These are phyloP conservation scores for Pisolithus tinctorius DNA, from an alignment of 768 basidiomycete species.

Conservation along the genomic window DNA sequence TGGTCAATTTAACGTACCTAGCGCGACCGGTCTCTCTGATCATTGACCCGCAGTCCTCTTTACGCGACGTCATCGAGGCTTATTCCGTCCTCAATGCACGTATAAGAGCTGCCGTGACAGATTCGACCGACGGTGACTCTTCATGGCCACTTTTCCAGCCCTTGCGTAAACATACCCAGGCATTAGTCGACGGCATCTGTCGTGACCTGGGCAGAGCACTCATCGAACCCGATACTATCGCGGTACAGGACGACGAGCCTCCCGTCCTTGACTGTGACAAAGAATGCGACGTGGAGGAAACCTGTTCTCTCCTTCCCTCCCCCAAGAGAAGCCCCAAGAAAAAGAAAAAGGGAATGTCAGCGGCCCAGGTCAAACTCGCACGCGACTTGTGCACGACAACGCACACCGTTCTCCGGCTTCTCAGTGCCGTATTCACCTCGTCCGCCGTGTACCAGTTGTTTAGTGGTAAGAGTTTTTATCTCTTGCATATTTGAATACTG, in stretches of 20 bases:
- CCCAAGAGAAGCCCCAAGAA: constrained; percentile 57
- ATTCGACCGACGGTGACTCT: constrained; percentile 46
- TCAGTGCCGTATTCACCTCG: constrained; percentile 52
- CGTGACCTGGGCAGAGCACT: constrained; percentile 65
- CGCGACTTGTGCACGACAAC: constrained; percentile 71
- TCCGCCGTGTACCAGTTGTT: constrained; percentile 58
- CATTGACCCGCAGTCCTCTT: constrained; percentile 38
- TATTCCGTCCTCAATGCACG: constrained; percentile 67
- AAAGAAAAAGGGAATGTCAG: constrained; percentile 65
- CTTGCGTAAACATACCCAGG: constrained; percentile 44
- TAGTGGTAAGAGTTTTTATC: constrained; percentile 38
- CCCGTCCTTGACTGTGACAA: constrained; percentile 16
- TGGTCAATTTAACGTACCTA: constrained; percentile 58
- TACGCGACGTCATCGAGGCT: constrained; percentile 61
- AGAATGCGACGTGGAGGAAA: constrained; percentile 21
- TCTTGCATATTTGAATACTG: constrained; percentile 4
- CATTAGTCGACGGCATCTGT: constrained; percentile 52
- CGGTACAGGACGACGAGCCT: constrained; percentile 15
- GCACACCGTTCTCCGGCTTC: constrained; percentile 63
- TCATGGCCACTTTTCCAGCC: constrained; percentile 73
- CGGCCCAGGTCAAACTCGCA: constrained; percentile 71
- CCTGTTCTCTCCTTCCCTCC: constrained; percentile 47
- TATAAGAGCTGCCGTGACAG: constrained; percentile 39
- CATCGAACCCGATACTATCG: constrained; percentile 41
- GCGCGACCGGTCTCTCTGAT: constrained; percentile 58